These are phyloP conservation scores for Penicillium cataractarum DNA, from an alignment of 495 filamentous ascomycete genomes.

Conservation along the genomic window DNA sequence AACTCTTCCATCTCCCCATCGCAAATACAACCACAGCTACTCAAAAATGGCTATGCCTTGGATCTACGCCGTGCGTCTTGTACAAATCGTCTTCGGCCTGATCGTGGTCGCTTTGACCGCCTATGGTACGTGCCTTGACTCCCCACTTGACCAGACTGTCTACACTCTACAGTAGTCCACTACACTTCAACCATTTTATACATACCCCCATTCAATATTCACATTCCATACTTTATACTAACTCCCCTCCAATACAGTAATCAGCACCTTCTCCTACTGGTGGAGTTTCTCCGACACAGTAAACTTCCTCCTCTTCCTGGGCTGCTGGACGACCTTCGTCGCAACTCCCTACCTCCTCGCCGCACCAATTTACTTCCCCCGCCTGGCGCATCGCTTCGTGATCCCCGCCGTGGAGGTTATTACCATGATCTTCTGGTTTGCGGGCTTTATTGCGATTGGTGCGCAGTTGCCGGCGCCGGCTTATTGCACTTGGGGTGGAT, in stretches of 20 bases:
- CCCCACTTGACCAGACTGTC: not conserved
- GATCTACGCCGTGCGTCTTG: constrained; percentile 64
- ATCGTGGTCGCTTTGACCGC: constrained; percentile 72
- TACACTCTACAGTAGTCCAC: no score
- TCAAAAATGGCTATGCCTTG: constrained; percentile 44
- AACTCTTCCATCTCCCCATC: not conserved
- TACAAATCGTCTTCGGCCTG: constrained; percentile 67
- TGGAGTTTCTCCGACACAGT: constrained; percentile 48
- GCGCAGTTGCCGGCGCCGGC: constrained; percentile 55
- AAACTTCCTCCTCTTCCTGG: constrained; percentile 75
- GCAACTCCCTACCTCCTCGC: constrained; percentile 67
- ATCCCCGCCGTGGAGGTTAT: constrained; percentile 68
- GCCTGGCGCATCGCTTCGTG: constrained; percentile 59
- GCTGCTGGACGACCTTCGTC: constrained; percentile 70
- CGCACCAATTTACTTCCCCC: constrained; percentile 61
- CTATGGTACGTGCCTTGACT: constrained; percentile 58
- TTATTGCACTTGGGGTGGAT: constrained; percentile 51
- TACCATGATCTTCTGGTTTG: constrained; percentile 89
- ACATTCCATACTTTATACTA: constrained; percentile 9
- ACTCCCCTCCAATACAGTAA: constrained; percentile 25
- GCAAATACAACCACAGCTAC: not conserved
- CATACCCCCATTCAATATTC: no score
- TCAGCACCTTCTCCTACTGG: constrained; percentile 26
- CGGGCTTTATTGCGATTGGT: constrained; percentile 75
- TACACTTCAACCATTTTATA: no score